These are phyloP conservation scores for Euphorbia pulcherrima DNA, from an alignment of 345 rosid genomes.

Conservation along the genomic window DNA sequence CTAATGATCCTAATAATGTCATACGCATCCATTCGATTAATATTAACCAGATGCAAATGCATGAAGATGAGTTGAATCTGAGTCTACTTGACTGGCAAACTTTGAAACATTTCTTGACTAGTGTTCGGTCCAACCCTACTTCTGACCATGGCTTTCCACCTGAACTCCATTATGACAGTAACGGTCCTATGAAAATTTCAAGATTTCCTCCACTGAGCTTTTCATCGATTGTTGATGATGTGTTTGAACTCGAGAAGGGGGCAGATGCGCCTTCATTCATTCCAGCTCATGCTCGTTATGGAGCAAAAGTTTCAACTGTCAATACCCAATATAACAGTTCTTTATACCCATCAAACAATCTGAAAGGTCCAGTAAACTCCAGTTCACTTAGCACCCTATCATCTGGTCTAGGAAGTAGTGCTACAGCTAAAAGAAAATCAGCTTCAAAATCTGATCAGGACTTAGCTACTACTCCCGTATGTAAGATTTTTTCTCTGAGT, in stretches of 20 bases:
- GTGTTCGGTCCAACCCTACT: constrained; percentile 40
- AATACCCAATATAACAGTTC: constrained; percentile 41
- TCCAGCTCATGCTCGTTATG: constrained; percentile 44
- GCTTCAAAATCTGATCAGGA: constrained; percentile 83
- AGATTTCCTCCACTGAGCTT: constrained; percentile 60
- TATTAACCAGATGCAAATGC: constrained; percentile 71
- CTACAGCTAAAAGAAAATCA: constrained; percentile 43
- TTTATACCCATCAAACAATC: constrained; percentile 44
- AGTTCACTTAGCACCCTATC: constrained; percentile 48
- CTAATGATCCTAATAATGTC: constrained; percentile 51
- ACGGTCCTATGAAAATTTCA: constrained; percentile 45
- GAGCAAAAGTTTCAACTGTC: constrained; percentile 31
- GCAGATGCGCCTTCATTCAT: constrained; percentile 42
- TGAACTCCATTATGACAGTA: constrained; percentile 51
- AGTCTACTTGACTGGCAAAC: constrained; percentile 54
- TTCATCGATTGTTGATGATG: constrained; percentile 83
- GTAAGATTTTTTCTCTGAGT: constrained; percentile 57
- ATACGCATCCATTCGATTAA: constrained; percentile 69
- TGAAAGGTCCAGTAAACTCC: constrained; percentile 48
- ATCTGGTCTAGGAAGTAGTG: constrained; percentile 45
- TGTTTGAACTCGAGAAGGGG: constrained; percentile 83
- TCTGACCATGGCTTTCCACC: constrained; percentile 54
- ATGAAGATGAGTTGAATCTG: constrained; percentile 75
- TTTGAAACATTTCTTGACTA: constrained; percentile 47
- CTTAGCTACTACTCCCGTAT: constrained; percentile 61